Conservation (phyloP, 495 filamentous ascomycete species). For the Penicillium desertorum region DNA sequence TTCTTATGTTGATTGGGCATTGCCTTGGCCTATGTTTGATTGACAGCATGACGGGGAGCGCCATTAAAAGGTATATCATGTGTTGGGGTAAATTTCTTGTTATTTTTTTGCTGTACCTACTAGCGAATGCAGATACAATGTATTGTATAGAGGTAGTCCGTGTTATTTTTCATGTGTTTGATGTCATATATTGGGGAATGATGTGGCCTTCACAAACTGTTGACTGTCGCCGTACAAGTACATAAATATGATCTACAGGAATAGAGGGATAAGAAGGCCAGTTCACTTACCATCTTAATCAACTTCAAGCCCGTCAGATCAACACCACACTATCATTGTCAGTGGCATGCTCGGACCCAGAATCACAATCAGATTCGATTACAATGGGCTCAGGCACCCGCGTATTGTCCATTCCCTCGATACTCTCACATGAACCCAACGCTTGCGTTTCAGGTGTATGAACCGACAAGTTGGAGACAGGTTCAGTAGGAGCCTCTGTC, state of each 20-base stretch:
- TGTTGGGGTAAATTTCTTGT: background rate
- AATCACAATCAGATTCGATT: conserved; percentile 13
- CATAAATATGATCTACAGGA: conserved; percentile 4
- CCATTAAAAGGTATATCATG: background rate
- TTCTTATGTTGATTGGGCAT: background rate
- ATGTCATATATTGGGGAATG: background rate
- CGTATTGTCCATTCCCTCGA: background rate
- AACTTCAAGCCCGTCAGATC: background rate
- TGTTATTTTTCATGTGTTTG: background rate
- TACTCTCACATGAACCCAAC: background rate
- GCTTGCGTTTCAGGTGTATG: background rate
- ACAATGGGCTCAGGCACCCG: conserved; percentile 3
- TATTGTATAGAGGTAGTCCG: conserved; percentile 5
- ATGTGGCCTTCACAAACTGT: background rate
- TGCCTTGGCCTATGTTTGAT: conserved; percentile 1
- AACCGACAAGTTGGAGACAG: background rate
- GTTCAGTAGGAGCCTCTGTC: background rate
- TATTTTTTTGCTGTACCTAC: conserved; percentile 10
- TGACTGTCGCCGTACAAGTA: background rate
- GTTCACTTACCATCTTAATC: background rate
- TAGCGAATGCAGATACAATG: conserved; percentile 14
- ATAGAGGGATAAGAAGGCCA: background rate
- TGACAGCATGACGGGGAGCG: conserved; percentile 2
- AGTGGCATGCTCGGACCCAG: background rate
- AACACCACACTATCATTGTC: conserved; percentile 19